Conservation (phyloP, 495 filamentous ascomycete species). For the Penicillium subrubescens region DNA sequence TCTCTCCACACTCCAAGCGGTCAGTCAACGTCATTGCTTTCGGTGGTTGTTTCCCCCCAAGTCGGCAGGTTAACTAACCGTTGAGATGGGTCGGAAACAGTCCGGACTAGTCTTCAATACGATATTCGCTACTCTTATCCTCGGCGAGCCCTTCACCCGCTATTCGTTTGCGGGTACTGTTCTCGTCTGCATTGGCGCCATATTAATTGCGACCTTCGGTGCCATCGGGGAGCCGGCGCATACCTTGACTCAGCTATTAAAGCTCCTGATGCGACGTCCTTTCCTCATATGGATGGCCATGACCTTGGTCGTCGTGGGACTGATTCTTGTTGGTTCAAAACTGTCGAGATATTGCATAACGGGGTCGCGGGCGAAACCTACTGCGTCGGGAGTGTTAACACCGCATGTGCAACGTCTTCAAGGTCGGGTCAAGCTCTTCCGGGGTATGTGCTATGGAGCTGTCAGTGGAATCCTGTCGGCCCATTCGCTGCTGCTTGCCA, state of each 20-base stretch:
- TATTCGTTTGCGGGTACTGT: slow-evolving; percentile 87
- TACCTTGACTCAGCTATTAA: slow-evolving; percentile 77
- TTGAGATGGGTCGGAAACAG: slow-evolving; percentile 22
- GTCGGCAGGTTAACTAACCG: slow-evolving; percentile 3
- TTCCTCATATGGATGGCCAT: slow-evolving; percentile 93
- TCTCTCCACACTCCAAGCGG: slow-evolving; percentile 90
- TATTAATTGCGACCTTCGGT: slow-evolving; percentile 90
- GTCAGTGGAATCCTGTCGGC: slow-evolving; percentile 93
- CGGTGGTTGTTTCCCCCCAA: background rate
- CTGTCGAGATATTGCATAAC: slow-evolving; percentile 54
- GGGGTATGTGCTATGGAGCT: slow-evolving; percentile 85
- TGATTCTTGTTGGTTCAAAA: slow-evolving; percentile 64
- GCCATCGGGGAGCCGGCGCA: slow-evolving; percentile 96
- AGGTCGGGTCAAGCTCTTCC: slow-evolving; percentile 69
- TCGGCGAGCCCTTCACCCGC: slow-evolving; percentile 90
- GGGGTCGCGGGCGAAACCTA: slow-evolving; percentile 36
- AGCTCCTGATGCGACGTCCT: slow-evolving; percentile 67
- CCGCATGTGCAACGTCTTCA: slow-evolving; percentile 36
- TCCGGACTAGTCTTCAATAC: slow-evolving; percentile 98
- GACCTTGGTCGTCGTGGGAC: slow-evolving; percentile 69
- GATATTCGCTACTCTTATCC: slow-evolving; percentile 89
- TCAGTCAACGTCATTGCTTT: slow-evolving; percentile 35
- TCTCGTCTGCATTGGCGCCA: slow-evolving; percentile 81
- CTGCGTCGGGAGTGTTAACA: slow-evolving; percentile 43
- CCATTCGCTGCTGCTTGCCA: slow-evolving; percentile 89